Evolutionary conservation across 345 rosid species (phyloP).

Genomic region (Stellera chamaejasme): DNA sequence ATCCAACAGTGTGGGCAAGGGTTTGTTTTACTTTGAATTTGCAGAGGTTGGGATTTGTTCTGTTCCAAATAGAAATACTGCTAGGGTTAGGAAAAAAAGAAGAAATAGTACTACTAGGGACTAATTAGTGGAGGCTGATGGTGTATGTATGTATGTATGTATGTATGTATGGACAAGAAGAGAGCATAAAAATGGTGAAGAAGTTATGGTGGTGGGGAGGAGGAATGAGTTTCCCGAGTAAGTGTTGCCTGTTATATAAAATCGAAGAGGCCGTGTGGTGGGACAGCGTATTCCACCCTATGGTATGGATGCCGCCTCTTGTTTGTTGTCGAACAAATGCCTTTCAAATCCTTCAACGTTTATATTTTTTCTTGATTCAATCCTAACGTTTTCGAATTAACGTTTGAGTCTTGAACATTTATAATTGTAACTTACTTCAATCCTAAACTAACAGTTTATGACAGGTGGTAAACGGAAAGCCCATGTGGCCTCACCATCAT

Average conservation of each 20-base stretch:
- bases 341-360: no score
- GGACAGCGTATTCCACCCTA: conserved; percentile 22
- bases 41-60: conserved; percentile 22
- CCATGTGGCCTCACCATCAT: no score
- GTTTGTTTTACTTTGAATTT: conserved; percentile 16
- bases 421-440: no score
- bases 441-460: no score
- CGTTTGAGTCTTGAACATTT: no score
- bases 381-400: no score
- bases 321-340: no score
- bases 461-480: no score
- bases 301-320: not conserved
- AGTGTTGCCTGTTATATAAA: not conserved
- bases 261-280: conserved; percentile 29
- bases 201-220: not conserved
- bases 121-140: not conserved
- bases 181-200: conserved; percentile 4
- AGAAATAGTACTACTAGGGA: no score
- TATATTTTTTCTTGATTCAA: no score
- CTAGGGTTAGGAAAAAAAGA: no score
- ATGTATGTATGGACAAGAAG: conserved; percentile 14
- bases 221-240: conserved; percentile 20
- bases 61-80: conserved; percentile 15
- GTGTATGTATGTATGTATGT: no score
- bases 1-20: conserved; percentile 18